Evolutionary conservation across 768 basidiomycete genomes (phyloP), one percentile per base, ranked within the genome.

Genomic region (Macrolepiota fuliginosa): DNA sequence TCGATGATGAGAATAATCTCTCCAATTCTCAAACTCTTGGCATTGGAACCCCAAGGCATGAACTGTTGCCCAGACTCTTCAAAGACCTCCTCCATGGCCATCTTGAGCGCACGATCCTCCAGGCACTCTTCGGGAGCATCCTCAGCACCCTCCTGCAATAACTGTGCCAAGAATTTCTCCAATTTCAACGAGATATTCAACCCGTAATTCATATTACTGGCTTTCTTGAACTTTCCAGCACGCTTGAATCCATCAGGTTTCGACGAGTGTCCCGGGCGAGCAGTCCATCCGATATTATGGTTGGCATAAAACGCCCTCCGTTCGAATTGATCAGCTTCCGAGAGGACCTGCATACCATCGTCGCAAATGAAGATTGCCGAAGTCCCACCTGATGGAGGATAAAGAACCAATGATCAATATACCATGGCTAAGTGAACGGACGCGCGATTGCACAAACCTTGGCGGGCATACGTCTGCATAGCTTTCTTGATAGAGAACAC

Each of bases 221-320:
- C 91, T 73, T 94, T 94, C 79, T 94, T 94, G 83, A 94, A 94
- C 56, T 91, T 88, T 9, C 92, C 92, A 5, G 92, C 91, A 72
- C 94, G 91, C 79, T 94, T 92, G 81, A 96, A 96, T 0, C 92
- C 90, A 64, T 90, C 93, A 22, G 87, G 88, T 69, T 71, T 84
- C 70, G 77, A 81, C 73, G 60, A 79, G 70, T 93, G 92, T 2
- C 80, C 82, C 0, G 92, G 92, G n/a, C 92, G 83, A 27, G 92
- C 89, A 36, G 87, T 85, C 83, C 88, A 94, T 11, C 80, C 81
- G 66, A 92, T 89, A 65, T 88, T 88, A 64, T 89, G 84, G 64
- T 89, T 87, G 2, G 86, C 85, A 71, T 94, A 94, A 76, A 91
- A 94, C n/a, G 79, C 82, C 53, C 85, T 79, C 49, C 92, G 84